phyloP scores from a whole-genome alignment of 495 filamentous ascomycete species.

The Neurospora intermedia region DNA sequence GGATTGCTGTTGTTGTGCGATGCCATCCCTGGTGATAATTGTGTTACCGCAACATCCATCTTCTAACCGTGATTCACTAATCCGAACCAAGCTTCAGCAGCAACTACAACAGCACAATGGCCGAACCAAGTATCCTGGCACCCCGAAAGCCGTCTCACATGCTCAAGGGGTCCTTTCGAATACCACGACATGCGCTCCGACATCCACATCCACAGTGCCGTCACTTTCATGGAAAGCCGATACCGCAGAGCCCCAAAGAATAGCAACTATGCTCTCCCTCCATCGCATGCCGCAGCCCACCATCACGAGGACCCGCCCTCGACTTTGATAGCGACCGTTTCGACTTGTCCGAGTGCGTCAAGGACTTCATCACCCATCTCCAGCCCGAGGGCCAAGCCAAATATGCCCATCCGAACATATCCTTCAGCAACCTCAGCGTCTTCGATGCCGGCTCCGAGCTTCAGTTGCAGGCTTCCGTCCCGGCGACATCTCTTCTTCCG shows the following conservation, averaged over 20 bases:
- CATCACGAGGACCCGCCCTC: constrained; percentile 4
- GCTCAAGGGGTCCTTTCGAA: neutral
- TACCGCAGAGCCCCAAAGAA: constrained; percentile 11
- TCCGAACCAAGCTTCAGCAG: neutral
- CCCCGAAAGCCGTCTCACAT: neutral
- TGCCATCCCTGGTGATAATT: neutral
- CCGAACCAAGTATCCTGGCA: neutral
- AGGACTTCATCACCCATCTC: constrained; percentile 12
- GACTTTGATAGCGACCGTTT: constrained; percentile 16
- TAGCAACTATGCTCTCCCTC: constrained; percentile 16
- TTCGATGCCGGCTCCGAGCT: constrained; percentile 43
- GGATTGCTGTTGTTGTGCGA: neutral
- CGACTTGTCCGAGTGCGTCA: constrained; percentile 14
- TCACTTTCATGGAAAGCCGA: constrained; percentile 7
- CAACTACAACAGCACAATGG: neutral
- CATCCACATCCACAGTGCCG: neutral
- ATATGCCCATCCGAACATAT: constrained; percentile 23
- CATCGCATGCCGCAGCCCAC: neutral
- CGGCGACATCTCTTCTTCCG: constrained; percentile 32
- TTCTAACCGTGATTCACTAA: neutral
- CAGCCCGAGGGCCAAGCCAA: constrained; percentile 5
- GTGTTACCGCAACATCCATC: neutral
- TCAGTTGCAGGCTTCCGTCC: constrained; percentile 44
- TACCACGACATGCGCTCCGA: neutral
- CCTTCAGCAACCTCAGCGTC: constrained; percentile 43